phyloP scores from a whole-genome alignment of 371 early-diverging fungal genomes.

The Mucor lusitanicus region DNA sequence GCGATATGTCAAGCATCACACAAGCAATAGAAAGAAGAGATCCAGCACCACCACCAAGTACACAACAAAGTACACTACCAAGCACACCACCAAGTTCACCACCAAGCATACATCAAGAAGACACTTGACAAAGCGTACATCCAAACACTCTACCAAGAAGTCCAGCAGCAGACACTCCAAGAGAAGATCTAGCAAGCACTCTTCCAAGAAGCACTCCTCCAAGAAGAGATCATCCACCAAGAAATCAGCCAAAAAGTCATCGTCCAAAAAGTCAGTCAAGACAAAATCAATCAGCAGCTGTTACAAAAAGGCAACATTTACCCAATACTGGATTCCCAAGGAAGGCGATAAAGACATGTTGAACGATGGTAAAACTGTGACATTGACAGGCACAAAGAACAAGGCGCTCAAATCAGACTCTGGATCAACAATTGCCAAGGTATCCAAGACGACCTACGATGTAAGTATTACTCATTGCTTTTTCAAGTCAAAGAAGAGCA shows the following conservation, averaged over 20 bases:
- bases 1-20: background rate
- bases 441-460: conserved; percentile 26
- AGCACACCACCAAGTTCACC: background rate
- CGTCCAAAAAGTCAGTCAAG: background rate
- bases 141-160: background rate
- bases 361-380: conserved; percentile 29
- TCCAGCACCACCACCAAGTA: background rate
- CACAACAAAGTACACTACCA: background rate
- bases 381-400: conserved; percentile 20
- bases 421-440: conserved; percentile 28
- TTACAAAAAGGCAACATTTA: conserved; percentile 24
- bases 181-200: background rate
- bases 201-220: background rate
- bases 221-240: too few relatives aligned
- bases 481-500: background rate
- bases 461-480: background rate
- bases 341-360: conserved; percentile 39
- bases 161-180: background rate
- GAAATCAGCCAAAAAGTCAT: background rate
- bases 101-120: background rate
- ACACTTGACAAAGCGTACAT: background rate
- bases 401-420: conserved; percentile 13
- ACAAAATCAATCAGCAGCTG: conserved; percentile 3
- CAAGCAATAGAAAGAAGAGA: background rate
- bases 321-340: conserved; percentile 42